Evolutionary conservation across 2,329 filamentous ascomycete species (phyloP).

Genomic region (Dactylellina parvicollis): DNA sequence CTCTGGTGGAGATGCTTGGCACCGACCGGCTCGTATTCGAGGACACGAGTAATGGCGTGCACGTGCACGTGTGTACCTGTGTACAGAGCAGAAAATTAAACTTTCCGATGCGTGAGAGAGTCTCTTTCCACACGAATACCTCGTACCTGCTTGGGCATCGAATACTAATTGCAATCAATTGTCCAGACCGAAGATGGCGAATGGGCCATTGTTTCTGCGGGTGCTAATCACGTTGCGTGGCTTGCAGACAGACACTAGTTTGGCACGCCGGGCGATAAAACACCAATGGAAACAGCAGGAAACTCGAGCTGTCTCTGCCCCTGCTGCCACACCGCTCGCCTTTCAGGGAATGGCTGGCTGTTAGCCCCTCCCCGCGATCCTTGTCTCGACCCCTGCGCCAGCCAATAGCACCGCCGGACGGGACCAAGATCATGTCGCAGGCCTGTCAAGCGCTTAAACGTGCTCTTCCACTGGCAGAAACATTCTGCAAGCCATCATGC

Average conservation of each 20-base stretch:
- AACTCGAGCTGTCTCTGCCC: constrained; percentile 49
- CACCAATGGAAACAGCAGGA: constrained; percentile 54
- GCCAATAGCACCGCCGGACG: constrained; percentile 28
- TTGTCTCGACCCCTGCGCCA: constrained; percentile 33
- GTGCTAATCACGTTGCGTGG: constrained; percentile 5
- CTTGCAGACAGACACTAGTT: not conserved
- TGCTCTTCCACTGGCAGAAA: constrained; percentile 46
- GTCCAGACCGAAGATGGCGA: constrained; percentile 14
- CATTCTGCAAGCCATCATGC: constrained; percentile 50
- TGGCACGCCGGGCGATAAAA: constrained; percentile 38
- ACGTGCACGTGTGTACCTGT: too few species aligned
- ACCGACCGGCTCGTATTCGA: not conserved
- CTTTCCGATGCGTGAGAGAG: too few species aligned
- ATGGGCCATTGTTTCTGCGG: constrained; percentile 13
- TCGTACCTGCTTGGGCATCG: too few species aligned
- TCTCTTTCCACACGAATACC: too few species aligned
- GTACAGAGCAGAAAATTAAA: too few species aligned
- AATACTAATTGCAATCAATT: too few species aligned
- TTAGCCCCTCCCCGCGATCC: constrained; percentile 34
- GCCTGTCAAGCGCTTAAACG: constrained; percentile 53
- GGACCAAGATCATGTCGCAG: constrained; percentile 45
- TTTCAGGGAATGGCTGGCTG: constrained; percentile 47
- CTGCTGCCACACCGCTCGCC: constrained; percentile 39
- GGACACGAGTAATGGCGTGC: constrained; percentile 43
- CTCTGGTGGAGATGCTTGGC: not conserved